These are phyloP conservation scores for Yamadazyma spencermartinsiae DNA, from an alignment of 1,139 yeast genomes.

Conservation along the genomic window DNA sequence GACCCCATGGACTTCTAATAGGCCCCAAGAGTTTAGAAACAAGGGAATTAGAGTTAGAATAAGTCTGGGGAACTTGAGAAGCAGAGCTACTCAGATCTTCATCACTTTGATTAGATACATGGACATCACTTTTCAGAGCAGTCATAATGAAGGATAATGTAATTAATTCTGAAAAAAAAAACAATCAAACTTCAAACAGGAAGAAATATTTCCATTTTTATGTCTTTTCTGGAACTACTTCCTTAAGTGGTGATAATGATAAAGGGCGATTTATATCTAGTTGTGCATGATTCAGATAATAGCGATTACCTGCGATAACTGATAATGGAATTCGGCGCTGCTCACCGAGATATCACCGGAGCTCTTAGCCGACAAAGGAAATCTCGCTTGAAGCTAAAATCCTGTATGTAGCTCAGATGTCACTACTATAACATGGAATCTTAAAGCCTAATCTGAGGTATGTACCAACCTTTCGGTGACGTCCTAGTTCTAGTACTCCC, in stretches of 20 bases:
- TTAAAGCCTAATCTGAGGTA: no score
- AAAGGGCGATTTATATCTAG: neutral
- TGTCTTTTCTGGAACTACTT: neutral
- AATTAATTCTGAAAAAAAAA: neutral
- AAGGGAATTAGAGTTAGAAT: neutral
- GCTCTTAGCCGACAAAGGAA: neutral
- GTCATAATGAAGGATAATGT: neutral
- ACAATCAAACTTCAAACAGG: neutral
- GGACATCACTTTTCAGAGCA: constrained; percentile 1
- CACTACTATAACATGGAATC: no score
- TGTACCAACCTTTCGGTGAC: no score
- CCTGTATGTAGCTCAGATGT: no score
- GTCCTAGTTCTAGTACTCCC: no score
- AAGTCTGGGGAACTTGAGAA: neutral
- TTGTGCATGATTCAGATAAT: neutral
- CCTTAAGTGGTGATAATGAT: neutral
- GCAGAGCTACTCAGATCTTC: constrained; percentile 1
- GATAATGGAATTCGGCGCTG: neutral
- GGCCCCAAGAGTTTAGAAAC: neutral
- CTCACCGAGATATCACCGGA: constrained; percentile 1
- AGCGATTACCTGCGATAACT: no score
- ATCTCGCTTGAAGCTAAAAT: no score
- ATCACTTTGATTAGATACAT: neutral
- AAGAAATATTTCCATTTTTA: constrained; percentile 1
- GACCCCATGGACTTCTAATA: constrained; percentile 16